These are phyloP conservation scores for Chloranthus sessilifolius DNA, from an alignment of 164 flowering plant species.

Conservation along the genomic window DNA sequence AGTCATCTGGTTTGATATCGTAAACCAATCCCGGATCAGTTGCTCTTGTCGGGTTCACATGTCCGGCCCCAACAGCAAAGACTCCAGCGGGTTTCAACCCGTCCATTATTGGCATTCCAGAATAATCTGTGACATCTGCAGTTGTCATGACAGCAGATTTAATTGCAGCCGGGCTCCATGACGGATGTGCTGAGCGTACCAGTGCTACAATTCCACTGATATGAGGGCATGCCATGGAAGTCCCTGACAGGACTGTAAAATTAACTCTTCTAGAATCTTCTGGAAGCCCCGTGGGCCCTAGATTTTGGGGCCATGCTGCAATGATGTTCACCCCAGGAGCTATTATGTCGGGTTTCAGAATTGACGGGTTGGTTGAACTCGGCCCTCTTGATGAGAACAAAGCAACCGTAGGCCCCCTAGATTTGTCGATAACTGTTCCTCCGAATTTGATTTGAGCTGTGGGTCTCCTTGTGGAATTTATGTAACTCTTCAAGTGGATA, in stretches of 20 bases:
- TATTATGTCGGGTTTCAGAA: conserved; percentile 85
- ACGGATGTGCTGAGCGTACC: conserved; percentile 56
- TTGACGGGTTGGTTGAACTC: conserved; percentile 57
- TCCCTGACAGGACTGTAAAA: conserved; percentile 88
- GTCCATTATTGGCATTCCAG: conserved; percentile 63
- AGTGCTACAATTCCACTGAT: conserved; percentile 77
- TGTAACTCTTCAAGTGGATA: conserved; percentile 46
- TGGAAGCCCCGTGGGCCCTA: conserved; percentile 77
- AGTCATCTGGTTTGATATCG: conserved; percentile 66
- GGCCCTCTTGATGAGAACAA: conserved; percentile 91
- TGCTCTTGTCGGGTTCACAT: conserved; percentile 79
- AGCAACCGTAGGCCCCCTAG: conserved; percentile 77
- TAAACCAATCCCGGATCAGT: conserved; percentile 77
- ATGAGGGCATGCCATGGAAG: conserved; percentile 98
- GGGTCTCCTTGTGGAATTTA: conserved; percentile 62
- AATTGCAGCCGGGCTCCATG: conserved; percentile 84
- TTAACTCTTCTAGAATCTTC: conserved; percentile 72
- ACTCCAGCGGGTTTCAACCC: conserved; percentile 52
- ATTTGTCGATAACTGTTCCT: conserved; percentile 63
- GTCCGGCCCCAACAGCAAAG: conserved; percentile 85
- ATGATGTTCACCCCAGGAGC: conserved; percentile 96
- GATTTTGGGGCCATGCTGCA: conserved; percentile 94
- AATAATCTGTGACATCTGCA: conserved; percentile 51
- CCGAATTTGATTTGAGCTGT: conserved; percentile 59
- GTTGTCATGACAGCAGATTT: conserved; percentile 92